A percentile compares a stretch with the other conserved stretches of the same genome.
phyloP scores from a whole-genome alignment of 139 green algal species.

The Prasinococcaceae sp. region DNA sequence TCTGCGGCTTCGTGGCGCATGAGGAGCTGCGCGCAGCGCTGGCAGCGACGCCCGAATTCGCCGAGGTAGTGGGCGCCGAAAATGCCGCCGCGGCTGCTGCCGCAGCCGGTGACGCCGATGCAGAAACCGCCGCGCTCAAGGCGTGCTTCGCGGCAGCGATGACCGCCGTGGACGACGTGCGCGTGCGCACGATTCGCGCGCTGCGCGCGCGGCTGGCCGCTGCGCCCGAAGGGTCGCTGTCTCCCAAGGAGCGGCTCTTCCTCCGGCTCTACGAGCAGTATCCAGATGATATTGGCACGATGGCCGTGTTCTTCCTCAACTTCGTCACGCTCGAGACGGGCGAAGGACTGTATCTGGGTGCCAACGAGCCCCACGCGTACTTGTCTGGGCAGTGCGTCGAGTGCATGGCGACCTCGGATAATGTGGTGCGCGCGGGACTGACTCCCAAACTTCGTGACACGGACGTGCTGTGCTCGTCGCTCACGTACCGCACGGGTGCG shows the following conservation, averaged over 20 bases:
- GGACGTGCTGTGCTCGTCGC: conserved; percentile 63
- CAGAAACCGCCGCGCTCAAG: neutral
- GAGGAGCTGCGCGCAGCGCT: conserved; percentile 30
- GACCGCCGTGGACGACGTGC: neutral
- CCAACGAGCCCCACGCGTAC: conserved; percentile 97
- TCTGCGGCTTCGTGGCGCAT: conserved; percentile 69
- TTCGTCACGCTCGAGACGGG: conserved; percentile 31
- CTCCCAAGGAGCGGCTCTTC: conserved; percentile 50
- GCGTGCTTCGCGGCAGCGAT: neutral
- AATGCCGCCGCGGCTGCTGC: neutral
- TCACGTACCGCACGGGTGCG: conserved; percentile 63
- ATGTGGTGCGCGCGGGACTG: conserved; percentile 88
- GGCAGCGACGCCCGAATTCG: neutral
- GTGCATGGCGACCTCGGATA: conserved; percentile 89
- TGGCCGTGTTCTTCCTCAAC: conserved; percentile 89
- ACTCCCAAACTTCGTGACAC: conserved; percentile 82
- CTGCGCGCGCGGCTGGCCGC: no score
- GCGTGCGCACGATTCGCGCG: conserved; percentile 29
- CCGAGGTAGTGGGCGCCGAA: neutral
- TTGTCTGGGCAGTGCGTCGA: conserved; percentile 61
- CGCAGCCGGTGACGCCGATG: neutral
- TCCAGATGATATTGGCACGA: conserved; percentile 73
- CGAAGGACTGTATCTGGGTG: conserved; percentile 67
- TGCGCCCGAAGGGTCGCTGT: conserved; percentile 26
- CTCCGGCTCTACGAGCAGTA: conserved; percentile 81